A percentile compares a stretch with the other conserved stretches of the same genome.
Evolutionary conservation across 2,329 filamentous ascomycete genomes (phyloP).

Genomic region (Beauveria asiatica): DNA sequence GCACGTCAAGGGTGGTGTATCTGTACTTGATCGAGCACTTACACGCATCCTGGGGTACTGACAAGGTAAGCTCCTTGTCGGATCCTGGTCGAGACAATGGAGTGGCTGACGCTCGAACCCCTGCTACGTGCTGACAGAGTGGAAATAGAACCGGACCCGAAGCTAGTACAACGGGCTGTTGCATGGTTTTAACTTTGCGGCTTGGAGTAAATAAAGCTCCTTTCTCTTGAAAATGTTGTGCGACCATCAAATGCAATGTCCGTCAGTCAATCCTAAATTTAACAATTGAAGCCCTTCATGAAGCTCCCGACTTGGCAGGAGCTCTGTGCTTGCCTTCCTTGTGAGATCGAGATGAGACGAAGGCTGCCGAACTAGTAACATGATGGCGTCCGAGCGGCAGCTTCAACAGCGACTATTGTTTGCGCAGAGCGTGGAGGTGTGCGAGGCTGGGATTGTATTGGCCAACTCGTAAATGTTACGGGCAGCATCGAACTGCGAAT

Average conservation of each 20-base stretch:
- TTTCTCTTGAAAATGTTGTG: not conserved
- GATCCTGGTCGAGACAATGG: conserved; percentile 1
- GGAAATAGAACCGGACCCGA: not conserved
- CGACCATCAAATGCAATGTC: not conserved
- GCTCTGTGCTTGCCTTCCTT: not conserved
- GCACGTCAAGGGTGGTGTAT: not conserved
- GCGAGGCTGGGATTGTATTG: not conserved
- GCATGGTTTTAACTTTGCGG: not conserved
- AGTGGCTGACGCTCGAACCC: not conserved
- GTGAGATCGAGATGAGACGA: not conserved
- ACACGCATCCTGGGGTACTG: not conserved
- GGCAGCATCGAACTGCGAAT: too few species aligned
- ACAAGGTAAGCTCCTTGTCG: not conserved
- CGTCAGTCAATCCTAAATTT: not conserved
- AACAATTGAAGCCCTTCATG: not conserved
- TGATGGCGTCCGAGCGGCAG: conserved; percentile 3
- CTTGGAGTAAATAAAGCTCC: too few species aligned
- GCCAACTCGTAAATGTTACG: not conserved
- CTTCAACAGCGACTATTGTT: conserved; percentile 1
- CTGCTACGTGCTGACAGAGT: not conserved
- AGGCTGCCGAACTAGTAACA: not conserved
- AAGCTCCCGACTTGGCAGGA: too few species aligned
- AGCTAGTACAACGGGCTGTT: not conserved
- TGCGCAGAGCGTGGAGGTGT: not conserved
- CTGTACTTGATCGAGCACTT: not conserved